phyloP scores from a whole-genome alignment of 768 basidiomycete species.

The Panus rudis region DNA sequence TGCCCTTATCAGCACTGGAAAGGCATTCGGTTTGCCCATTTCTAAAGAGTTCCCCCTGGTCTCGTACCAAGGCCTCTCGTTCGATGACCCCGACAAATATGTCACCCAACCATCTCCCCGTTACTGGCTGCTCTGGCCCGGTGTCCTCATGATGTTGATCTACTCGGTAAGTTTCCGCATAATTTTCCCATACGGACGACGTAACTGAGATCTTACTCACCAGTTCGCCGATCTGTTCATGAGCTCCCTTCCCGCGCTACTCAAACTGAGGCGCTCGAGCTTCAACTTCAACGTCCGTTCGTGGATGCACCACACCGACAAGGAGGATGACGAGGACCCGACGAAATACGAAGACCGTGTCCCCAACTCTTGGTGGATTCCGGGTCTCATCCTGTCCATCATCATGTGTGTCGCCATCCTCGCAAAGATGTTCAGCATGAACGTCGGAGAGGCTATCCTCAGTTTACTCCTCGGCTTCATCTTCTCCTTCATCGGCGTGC shows the following conservation, averaged over 20 bases:
- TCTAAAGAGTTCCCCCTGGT: conserved; percentile 36
- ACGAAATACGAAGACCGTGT: conserved; percentile 50
- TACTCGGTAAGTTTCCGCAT: conserved; percentile 29
- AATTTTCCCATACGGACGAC: not conserved
- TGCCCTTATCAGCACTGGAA: conserved; percentile 43
- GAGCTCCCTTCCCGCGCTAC: conserved; percentile 29
- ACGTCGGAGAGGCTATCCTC: conserved; percentile 51
- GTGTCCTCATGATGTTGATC: conserved; percentile 54
- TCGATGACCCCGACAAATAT: conserved; percentile 36
- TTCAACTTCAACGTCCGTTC: conserved; percentile 10
- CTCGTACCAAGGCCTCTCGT: conserved; percentile 39
- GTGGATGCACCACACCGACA: conserved; percentile 19
- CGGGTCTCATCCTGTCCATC: conserved; percentile 40
- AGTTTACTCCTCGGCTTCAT: conserved; percentile 53
- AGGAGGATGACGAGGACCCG: conserved; percentile 42
- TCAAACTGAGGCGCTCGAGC: not conserved
- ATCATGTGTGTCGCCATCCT: conserved; percentile 47
- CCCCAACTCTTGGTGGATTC: conserved; percentile 48
- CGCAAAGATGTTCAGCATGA: conserved; percentile 46
- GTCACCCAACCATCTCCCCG: conserved; percentile 42
- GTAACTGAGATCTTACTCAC: not conserved
- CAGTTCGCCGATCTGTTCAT: conserved; percentile 42
- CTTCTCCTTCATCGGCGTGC: conserved; percentile 63
- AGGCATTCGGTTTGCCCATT: conserved; percentile 35
- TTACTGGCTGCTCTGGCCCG: conserved; percentile 61